Percentiles rank a stretch among this genome's conserved stretches.
phyloP scores from a whole-genome alignment of 2,329 filamentous ascomycete species.

The Colletotrichum cordylinicola region DNA sequence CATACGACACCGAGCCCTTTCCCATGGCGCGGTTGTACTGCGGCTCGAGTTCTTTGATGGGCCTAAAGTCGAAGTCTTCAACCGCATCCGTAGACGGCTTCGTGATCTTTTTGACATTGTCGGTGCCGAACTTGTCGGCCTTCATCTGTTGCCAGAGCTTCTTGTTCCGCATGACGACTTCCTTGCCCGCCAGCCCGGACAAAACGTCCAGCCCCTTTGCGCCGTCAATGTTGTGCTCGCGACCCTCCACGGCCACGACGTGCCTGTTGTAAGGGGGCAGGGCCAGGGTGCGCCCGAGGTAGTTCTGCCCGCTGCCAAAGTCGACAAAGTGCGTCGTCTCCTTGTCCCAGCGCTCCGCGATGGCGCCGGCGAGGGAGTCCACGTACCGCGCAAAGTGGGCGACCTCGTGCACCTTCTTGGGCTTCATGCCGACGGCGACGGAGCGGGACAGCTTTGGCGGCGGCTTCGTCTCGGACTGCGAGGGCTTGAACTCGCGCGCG shows the following conservation, averaged over 20 bases:
- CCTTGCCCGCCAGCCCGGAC: conserved; percentile 77
- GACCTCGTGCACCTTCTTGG: conserved; percentile 96
- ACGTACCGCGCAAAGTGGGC: conserved; percentile 89
- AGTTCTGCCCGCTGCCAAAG: conserved; percentile 96
- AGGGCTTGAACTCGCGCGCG: conserved; percentile 58
- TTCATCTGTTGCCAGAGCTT: conserved; percentile 70
- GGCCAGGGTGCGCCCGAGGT: conserved; percentile 86
- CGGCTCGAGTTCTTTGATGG: conserved; percentile 53
- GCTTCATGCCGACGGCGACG: conserved; percentile 89
- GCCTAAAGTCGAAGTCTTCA: conserved; percentile 47
- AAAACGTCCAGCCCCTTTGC: conserved; percentile 85
- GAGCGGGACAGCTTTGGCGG: conserved; percentile 69
- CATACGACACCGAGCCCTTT: conserved; percentile 76
- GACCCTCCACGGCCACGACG: conserved; percentile 90
- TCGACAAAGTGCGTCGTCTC: conserved; percentile 88
- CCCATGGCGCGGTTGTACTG: conserved; percentile 64
- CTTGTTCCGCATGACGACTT: conserved; percentile 80
- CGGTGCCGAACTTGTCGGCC: conserved; percentile 46
- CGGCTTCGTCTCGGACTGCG: conserved; percentile 39
- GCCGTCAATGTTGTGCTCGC: conserved; percentile 83
- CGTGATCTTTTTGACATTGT: conserved; percentile 34
- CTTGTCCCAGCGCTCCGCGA: conserved; percentile 62
- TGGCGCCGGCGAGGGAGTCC: conserved; percentile 60
- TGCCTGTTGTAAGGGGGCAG: conserved; percentile 84
- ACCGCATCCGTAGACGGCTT: conserved; percentile 4